These are phyloP conservation scores for Biancaea sappan DNA, from an alignment of 306 rosid species.

Conservation along the genomic window DNA sequence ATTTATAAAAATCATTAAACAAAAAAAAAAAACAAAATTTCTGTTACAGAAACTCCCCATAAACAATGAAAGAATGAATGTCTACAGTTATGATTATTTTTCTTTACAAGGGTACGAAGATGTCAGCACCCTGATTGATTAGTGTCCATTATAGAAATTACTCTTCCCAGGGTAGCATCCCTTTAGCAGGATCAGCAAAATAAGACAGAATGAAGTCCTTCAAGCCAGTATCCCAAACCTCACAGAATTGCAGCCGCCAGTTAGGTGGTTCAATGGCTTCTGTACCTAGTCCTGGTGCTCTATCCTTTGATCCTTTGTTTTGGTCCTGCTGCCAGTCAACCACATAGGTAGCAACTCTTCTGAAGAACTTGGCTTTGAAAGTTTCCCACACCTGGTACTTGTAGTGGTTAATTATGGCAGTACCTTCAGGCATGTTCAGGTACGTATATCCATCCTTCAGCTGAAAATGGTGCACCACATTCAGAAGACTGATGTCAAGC, in stretches of 20 bases:
- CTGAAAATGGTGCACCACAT: slow-evolving; percentile 72
- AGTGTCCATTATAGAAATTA: slow-evolving; percentile 35
- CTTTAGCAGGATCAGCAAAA: slow-evolving; percentile 56
- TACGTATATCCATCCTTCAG: slow-evolving; percentile 48
- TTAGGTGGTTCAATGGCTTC: slow-evolving; percentile 68
- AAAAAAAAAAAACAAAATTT: slow-evolving; percentile 26
- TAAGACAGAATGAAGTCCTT: slow-evolving; percentile 55
- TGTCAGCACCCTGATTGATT: slow-evolving; percentile 25
- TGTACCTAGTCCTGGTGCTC: slow-evolving; percentile 80
- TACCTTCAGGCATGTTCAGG: slow-evolving; percentile 49
- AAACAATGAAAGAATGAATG: slow-evolving; percentile 43
- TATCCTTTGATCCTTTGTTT: slow-evolving; percentile 71
- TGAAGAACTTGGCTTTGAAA: slow-evolving; percentile 63
- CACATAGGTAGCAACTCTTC: slow-evolving; percentile 80
- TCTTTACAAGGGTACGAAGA: slow-evolving; percentile 42
- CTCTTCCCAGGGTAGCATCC: slow-evolving; percentile 68
- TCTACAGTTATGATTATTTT: slow-evolving; percentile 41
- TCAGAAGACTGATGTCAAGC: slow-evolving; percentile 59
- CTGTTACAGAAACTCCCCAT: slow-evolving; percentile 5
- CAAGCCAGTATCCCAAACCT: slow-evolving; percentile 72
- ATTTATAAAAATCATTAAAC: slow-evolving; percentile 12
- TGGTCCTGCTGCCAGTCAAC: slow-evolving; percentile 76
- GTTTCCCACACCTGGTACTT: slow-evolving; percentile 77
- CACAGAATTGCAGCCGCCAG: slow-evolving; percentile 71
- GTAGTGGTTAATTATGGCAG: slow-evolving; percentile 64